Conservation (phyloP, 2,329 filamentous ascomycete genomes). For the Zymoseptoria crescenta region DNA sequence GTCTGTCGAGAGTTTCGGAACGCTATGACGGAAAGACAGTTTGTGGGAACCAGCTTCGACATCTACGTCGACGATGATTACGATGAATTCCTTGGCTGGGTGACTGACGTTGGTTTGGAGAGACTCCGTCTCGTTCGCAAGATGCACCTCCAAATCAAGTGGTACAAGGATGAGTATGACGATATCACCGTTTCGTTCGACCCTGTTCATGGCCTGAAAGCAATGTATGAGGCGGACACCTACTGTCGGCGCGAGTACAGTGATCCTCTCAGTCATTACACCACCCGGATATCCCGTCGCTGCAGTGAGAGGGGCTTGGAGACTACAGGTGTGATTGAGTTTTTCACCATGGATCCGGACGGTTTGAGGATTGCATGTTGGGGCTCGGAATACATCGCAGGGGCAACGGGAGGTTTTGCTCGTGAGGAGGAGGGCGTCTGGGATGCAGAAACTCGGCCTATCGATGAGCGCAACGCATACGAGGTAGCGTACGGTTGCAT, state of each 20-base stretch:
- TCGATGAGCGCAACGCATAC: not conserved
- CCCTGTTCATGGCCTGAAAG: not conserved
- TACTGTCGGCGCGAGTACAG: not conserved
- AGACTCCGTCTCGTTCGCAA: not conserved
- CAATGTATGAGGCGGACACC: not conserved
- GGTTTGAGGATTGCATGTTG: not conserved
- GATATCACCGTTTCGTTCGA: not conserved
- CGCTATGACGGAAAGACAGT: not conserved
- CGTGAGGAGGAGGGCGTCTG: not conserved
- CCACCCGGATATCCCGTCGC: not conserved
- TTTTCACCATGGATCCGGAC: not conserved
- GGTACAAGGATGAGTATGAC: not conserved
- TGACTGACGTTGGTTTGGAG: not conserved
- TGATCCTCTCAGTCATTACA: not conserved
- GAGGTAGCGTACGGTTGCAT: not conserved
- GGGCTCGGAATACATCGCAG: not conserved
- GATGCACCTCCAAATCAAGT: not conserved
- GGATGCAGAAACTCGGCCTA: not conserved
- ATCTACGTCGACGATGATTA: not conserved
- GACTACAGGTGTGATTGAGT: constrained; percentile 4
- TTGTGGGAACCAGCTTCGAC: not conserved
- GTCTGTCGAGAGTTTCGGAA: not conserved
- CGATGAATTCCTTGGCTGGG: not conserved
- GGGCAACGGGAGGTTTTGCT: not conserved
- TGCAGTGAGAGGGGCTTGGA: not conserved